phyloP scores from a whole-genome alignment of 2,329 filamentous ascomycete genomes.

The Talaromyces marneffei region DNA sequence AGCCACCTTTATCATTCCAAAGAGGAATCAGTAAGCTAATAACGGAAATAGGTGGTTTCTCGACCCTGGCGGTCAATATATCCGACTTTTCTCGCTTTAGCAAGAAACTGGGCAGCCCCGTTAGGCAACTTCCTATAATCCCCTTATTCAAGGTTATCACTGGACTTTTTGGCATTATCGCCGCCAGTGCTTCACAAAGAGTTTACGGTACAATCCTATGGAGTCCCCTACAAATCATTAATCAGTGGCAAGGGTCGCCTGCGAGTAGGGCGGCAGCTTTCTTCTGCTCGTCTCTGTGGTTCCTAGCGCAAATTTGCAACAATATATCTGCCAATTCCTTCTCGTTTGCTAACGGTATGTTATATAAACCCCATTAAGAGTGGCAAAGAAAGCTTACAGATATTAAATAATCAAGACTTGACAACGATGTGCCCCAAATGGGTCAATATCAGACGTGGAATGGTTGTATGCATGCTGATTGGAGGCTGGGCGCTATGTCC shows the following conservation, averaged over 20 bases:
- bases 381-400: background rate
- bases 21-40: too few relatives aligned
- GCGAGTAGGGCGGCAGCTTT: constrained; percentile 9
- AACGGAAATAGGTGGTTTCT: constrained; percentile 23
- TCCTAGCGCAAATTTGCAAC: constrained; percentile 11
- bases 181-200: constrained; percentile 9
- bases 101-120: constrained; percentile 21
- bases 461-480: constrained; percentile 9
- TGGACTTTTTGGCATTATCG: constrained; percentile 31
- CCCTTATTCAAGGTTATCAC: constrained; percentile 41
- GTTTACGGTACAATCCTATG: constrained; percentile 9
- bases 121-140: constrained; percentile 40
- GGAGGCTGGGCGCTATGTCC: constrained; percentile 11
- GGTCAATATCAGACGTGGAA: constrained; percentile 11
- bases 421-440: constrained; percentile 12
- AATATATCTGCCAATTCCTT: constrained; percentile 11
- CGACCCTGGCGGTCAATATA: constrained; percentile 33
- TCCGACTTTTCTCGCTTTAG: constrained; percentile 34
- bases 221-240: constrained; percentile 8
- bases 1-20: too few relatives aligned
- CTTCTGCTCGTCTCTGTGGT: constrained; percentile 9
- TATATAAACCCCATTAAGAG: background rate
- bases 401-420: background rate
- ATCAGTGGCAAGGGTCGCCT: constrained; percentile 8
- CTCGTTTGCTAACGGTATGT: constrained; percentile 11